phyloP scores from a whole-genome alignment of 2,329 filamentous ascomycete genomes.

The Harringtonia aguacate region DNA sequence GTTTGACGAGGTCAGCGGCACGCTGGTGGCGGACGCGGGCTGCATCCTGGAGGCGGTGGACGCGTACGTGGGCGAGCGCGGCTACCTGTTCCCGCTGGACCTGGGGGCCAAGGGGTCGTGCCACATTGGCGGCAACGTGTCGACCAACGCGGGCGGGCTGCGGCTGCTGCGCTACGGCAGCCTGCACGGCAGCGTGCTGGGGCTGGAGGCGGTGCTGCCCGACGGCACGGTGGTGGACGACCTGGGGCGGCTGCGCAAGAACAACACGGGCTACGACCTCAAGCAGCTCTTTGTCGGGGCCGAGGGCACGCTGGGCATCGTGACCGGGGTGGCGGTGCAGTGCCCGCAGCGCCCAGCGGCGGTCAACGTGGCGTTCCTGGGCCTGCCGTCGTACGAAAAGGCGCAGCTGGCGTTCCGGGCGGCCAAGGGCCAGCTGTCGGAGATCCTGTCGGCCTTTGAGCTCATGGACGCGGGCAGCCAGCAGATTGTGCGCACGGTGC shows the following conservation, averaged over 20 bases:
- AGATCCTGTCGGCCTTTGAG: slow-evolving; percentile 96
- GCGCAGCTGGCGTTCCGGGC: slow-evolving; percentile 77
- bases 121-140: slow-evolving; percentile 90
- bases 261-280: slow-evolving; percentile 96
- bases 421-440: slow-evolving; percentile 80
- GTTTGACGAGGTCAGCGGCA: slow-evolving; percentile 88
- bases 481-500: slow-evolving; percentile 58
- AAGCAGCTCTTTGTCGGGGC: slow-evolving; percentile 95
- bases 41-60: slow-evolving; percentile 86
- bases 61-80: slow-evolving; percentile 69
- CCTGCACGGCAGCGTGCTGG: slow-evolving; percentile 84
- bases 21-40: slow-evolving; percentile 82
- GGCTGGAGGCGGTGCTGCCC: slow-evolving; percentile 85
- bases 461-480: slow-evolving; percentile 88
- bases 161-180: slow-evolving; percentile 86
- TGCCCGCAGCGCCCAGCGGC: slow-evolving; percentile 82
- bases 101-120: slow-evolving; percentile 97
- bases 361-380: slow-evolving; percentile 91
- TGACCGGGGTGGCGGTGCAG: slow-evolving; percentile 81
- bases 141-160: slow-evolving; percentile 90
- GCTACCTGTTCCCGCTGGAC: slow-evolving; percentile 89
- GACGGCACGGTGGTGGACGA: slow-evolving; percentile 90
- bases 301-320: slow-evolving; percentile 89
- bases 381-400: slow-evolving; percentile 80
- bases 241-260: slow-evolving; percentile 81